A percentile compares a stretch with the other conserved stretches of the same genome.
Conservation (phyloP, 495 filamentous ascomycete genomes). For the Aspergillus cavernicola region DNA sequence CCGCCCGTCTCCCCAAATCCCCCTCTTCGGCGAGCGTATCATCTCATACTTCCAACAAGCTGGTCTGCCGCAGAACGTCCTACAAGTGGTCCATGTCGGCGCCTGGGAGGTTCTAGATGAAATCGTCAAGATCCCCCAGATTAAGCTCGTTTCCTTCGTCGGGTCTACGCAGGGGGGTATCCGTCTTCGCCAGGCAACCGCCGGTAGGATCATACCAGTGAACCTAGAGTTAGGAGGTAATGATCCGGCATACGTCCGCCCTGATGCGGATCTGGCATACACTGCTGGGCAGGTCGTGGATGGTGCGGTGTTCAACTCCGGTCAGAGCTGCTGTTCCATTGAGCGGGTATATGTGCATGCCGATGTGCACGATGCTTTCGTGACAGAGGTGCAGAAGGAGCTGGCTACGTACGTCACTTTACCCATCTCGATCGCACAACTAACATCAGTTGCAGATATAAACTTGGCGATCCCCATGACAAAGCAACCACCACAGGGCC, state of each 20-base stretch:
- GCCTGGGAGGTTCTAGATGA: conserved; percentile 67
- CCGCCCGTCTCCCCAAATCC: conserved; percentile 91
- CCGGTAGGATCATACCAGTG: conserved; percentile 74
- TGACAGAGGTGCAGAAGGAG: conserved; percentile 71
- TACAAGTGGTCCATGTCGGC: conserved; percentile 87
- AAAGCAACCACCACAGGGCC: conserved; percentile 79
- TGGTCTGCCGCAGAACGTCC: conserved; percentile 73
- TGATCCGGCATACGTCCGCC: conserved; percentile 83
- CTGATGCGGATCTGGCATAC: conserved; percentile 82
- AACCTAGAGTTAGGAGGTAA: conserved; percentile 92
- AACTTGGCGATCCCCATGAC: conserved; percentile 80
- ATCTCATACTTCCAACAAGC: conserved; percentile 71
- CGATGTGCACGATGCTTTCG: conserved; percentile 75
- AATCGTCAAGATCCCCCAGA: conserved; percentile 68
- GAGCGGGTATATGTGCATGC: conserved; percentile 92
- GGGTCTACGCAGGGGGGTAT: conserved; percentile 86
- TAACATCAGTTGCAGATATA: conserved; percentile 53
- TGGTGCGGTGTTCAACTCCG: conserved; percentile 93
- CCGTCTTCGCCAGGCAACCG: conserved; percentile 74
- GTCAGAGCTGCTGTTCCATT: conserved; percentile 92
- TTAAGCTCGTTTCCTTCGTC: conserved; percentile 82
- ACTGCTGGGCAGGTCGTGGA: conserved; percentile 92
- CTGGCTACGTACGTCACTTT: conserved; percentile 45
- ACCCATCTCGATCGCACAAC: conserved; percentile 12
- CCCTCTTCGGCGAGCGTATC: conserved; percentile 81